Conservation (phyloP, 75 land plant species). For the Azolla pinnata region DNA sequence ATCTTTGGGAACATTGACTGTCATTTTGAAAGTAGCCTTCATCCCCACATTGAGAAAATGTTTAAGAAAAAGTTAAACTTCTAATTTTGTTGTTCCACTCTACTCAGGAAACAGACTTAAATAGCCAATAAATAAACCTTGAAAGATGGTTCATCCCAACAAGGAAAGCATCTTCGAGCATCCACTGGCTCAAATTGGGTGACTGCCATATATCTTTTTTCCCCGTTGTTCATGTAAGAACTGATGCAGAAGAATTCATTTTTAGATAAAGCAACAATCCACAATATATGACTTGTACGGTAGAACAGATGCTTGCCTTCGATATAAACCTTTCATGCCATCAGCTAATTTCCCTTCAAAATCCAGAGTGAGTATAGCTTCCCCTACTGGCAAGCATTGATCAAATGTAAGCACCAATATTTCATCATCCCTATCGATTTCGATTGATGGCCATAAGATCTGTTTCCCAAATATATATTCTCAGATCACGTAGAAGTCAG, state of each 20-base stretch:
- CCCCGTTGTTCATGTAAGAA: constrained; percentile 54
- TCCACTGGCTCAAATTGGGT: constrained; percentile 95
- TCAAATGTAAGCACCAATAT: constrained; percentile 60
- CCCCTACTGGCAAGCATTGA: constrained; percentile 45
- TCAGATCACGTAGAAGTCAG: not conserved
- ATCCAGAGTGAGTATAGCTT: constrained; percentile 48
- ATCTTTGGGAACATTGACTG: constrained; percentile 66
- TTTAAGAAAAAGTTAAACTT: no score
- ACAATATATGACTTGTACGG: no score
- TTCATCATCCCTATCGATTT: constrained; percentile 51
- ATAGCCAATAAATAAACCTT: constrained; percentile 45
- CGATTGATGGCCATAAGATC: constrained; percentile 48
- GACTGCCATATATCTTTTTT: constrained; percentile 88
- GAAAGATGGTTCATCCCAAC: constrained; percentile 95
- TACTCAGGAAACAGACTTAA: not conserved
- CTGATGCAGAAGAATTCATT: not conserved
- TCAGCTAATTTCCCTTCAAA: constrained; percentile 85
- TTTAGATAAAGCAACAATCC: not conserved
- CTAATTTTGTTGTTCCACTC: not conserved
- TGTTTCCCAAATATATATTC: constrained; percentile 13
- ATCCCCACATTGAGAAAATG: not conserved
- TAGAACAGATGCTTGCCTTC: constrained; percentile 54
- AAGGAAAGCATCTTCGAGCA: constrained; percentile 96
- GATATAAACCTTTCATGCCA: constrained; percentile 88
- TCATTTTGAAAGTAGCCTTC: constrained; percentile 87